These are phyloP conservation scores for Diversispora epigaea DNA, from an alignment of 192 early-diverging fungal species.

Conservation along the genomic window DNA sequence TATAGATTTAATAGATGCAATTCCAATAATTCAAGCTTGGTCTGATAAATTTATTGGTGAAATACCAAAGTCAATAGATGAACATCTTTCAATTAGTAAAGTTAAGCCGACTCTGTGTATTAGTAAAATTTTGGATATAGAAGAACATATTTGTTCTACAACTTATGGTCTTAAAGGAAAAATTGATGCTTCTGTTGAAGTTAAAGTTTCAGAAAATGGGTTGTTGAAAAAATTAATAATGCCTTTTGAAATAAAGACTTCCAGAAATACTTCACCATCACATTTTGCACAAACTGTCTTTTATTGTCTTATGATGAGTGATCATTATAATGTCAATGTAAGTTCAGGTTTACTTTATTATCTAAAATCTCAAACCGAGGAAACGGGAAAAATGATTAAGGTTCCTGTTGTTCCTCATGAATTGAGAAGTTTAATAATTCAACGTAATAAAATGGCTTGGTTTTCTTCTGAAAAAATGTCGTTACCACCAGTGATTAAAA, in stretches of 20 bases:
- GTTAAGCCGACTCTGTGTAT: slow-evolving; percentile 38
- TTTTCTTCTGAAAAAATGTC: slow-evolving; percentile 41
- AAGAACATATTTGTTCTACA: slow-evolving; percentile 91
- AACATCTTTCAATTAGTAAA: slow-evolving; percentile 31
- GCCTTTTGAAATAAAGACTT: slow-evolving; percentile 90
- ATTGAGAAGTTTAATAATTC: slow-evolving; percentile 67
- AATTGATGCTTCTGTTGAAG: slow-evolving; percentile 74
- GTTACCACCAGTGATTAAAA: slow-evolving; percentile 73
- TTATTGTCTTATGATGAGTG: slow-evolving; percentile 83
- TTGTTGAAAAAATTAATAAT: slow-evolving; percentile 48
- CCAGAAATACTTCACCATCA: slow-evolving; percentile 59
- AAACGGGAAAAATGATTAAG: slow-evolving; percentile 53
- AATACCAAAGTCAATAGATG: not conserved
- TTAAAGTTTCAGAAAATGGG: slow-evolving; percentile 29
- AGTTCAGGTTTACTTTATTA: slow-evolving; percentile 75
- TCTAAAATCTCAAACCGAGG: slow-evolving; percentile 45
- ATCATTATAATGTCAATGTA: slow-evolving; percentile 76
- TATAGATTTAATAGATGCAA: not conserved
- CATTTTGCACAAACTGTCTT: slow-evolving; percentile 84
- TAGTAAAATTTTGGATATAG: slow-evolving; percentile 77
- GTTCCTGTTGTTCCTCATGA: slow-evolving; percentile 66
- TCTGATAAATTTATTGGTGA: slow-evolving; percentile 44
- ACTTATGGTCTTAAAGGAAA: slow-evolving; percentile 92
- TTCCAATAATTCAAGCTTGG: not conserved
- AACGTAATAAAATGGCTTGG: slow-evolving; percentile 72